Conservation (phyloP, 345 rosid species). For the Microcos paniculata region DNA sequence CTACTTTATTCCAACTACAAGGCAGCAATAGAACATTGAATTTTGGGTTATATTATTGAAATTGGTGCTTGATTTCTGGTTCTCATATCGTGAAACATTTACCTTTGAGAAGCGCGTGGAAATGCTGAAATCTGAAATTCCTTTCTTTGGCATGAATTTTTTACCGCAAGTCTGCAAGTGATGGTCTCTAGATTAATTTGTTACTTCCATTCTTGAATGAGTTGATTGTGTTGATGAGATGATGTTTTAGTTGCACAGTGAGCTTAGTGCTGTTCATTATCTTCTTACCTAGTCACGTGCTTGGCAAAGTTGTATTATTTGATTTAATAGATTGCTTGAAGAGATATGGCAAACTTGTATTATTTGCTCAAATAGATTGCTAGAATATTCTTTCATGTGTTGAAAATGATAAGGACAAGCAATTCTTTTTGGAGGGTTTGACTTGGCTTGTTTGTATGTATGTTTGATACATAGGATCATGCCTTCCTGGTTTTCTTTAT, state of each 20-base stretch:
- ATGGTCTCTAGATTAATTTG: neutral
- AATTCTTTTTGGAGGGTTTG: neutral
- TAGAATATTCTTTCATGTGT: neutral
- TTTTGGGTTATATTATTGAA: neutral
- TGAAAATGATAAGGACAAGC: neutral
- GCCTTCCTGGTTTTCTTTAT: neutral
- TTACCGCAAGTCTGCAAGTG: neutral
- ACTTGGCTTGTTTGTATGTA: neutral
- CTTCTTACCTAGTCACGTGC: neutral
- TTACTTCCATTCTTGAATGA: neutral
- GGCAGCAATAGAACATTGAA: neutral
- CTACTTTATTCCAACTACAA: neutral
- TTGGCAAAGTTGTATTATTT: neutral
- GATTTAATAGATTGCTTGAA: neutral
- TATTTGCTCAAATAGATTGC: no score
- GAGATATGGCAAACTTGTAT: neutral
- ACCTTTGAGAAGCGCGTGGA: neutral
- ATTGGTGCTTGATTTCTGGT: neutral
- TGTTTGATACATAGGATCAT: neutral
- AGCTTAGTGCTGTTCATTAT: neutral
- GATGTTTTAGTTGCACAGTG: neutral
- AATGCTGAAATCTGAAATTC: neutral
- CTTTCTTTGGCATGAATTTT: constrained; percentile 2
- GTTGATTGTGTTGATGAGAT: neutral
- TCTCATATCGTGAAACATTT: neutral